These are phyloP conservation scores for Phytophthora tubulina DNA, from an alignment of 352 stramenopile species.

Conservation along the genomic window DNA sequence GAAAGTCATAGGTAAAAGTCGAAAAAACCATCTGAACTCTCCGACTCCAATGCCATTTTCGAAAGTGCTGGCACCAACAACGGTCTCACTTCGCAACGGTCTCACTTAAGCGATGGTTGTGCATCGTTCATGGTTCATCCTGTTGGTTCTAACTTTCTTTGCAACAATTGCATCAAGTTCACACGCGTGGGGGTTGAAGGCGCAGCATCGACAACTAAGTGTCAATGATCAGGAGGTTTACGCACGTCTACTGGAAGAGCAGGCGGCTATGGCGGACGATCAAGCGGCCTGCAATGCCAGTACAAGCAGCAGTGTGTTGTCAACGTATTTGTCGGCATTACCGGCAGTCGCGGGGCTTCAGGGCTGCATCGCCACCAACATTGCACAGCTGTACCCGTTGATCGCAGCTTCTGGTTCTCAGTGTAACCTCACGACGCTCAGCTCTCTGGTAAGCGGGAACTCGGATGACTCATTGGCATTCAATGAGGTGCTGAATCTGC, in stretches of 20 bases:
- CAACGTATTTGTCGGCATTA: slow-evolving; percentile 53
- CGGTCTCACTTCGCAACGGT: not conserved
- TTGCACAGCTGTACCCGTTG: slow-evolving; percentile 48
- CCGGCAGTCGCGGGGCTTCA: slow-evolving; percentile 56
- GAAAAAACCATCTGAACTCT: slow-evolving; percentile 18
- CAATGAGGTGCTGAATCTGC: slow-evolving; percentile 48
- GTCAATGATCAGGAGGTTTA: slow-evolving; percentile 32
- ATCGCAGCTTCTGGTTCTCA: slow-evolving; percentile 49
- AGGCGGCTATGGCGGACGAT: slow-evolving; percentile 38
- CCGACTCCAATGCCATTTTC: slow-evolving; percentile 21
- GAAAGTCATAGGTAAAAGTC: slow-evolving; percentile 2
- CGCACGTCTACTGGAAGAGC: slow-evolving; percentile 30
- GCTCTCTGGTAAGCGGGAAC: slow-evolving; percentile 44
- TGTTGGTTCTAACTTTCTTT: slow-evolving; percentile 21
- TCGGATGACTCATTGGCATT: slow-evolving; percentile 48
- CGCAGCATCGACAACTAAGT: slow-evolving; percentile 34
- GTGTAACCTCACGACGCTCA: slow-evolving; percentile 63
- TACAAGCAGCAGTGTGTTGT: slow-evolving; percentile 53
- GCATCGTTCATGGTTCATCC: slow-evolving; percentile 7
- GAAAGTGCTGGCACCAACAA: slow-evolving; percentile 10
- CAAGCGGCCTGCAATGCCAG: slow-evolving; percentile 50
- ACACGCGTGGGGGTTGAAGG: not conserved
- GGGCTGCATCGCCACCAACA: slow-evolving; percentile 61
- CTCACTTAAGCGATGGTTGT: not conserved
- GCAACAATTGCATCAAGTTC: slow-evolving; percentile 7